These are phyloP conservation scores for Pontederia paniculata DNA, from an alignment of 176 grass and related monocot genomes.

Conservation along the genomic window DNA sequence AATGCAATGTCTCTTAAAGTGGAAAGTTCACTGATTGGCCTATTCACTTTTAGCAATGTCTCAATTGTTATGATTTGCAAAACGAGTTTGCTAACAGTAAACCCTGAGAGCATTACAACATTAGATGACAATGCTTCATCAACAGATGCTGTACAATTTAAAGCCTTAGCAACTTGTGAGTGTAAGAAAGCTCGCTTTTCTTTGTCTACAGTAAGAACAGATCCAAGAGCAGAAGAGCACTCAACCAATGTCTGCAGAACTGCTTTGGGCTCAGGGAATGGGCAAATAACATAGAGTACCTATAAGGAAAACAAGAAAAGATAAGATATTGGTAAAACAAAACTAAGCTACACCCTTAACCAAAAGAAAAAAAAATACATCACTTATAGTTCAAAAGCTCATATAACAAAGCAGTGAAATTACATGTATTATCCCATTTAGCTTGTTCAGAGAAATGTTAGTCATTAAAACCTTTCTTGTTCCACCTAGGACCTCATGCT, in stretches of 20 bases:
- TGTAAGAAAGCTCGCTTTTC: slow-evolving; percentile 61
- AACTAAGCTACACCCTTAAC: slow-evolving; percentile 5
- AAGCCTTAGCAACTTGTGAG: slow-evolving; percentile 53
- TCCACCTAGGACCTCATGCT: too few relatives aligned
- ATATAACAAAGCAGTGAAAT: too few relatives aligned
- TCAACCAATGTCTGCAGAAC: slow-evolving; percentile 80
- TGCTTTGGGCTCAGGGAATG: slow-evolving; percentile 73
- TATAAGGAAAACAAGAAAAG: slow-evolving; percentile 22
- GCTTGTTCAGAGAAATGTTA: too few relatives aligned
- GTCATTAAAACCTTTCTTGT: too few relatives aligned
- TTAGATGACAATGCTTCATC: slow-evolving; percentile 74
- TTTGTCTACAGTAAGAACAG: slow-evolving; percentile 51
- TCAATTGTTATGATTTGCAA: slow-evolving; percentile 91
- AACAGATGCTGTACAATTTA: slow-evolving; percentile 41
- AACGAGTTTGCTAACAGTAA: slow-evolving; percentile 81
- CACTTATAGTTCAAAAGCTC: too few relatives aligned
- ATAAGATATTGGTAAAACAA: slow-evolving; percentile 2
- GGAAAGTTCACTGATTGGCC: slow-evolving; percentile 66
- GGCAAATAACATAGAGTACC: slow-evolving; percentile 94
- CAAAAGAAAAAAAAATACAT: too few relatives aligned
- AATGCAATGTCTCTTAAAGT: slow-evolving; percentile 96
- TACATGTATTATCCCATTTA: too few relatives aligned
- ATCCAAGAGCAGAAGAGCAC: slow-evolving; percentile 77
- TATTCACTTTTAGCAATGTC: slow-evolving; percentile 62
- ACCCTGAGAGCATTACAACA: slow-evolving; percentile 91